Base-by-base conservation (phyloP, 257 asterid genomes). In the Orobanche coerulescens region DNA sequence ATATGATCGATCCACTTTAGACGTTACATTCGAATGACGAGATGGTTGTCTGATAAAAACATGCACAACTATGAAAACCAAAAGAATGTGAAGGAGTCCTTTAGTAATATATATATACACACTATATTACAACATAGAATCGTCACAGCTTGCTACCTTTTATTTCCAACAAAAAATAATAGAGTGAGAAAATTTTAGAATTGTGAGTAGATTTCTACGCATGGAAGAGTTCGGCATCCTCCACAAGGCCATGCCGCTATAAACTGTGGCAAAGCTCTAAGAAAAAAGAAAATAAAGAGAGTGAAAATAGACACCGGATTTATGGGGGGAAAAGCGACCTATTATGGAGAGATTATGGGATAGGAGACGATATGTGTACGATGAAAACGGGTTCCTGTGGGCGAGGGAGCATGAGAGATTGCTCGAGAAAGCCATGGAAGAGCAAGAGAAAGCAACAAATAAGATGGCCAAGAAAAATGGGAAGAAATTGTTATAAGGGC, bases 311-410 rank as follows among this genome's bases (percentile, higher is more conserved):
- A 39, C 1, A 51, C 34, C 42, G 16, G 9, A 8, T 61, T 65
- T 9, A 64, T 24, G n/a, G n/a, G 3, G 66, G 62, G 10, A n/a
- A 61, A 31, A 6, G 66, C 42, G 62, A 22, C 4, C 11, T 76
- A 76, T 22, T 76, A 68, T 61, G 75, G 81, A 53, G 81, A 53
- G 81, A 76, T 64, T 76, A 76, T 19, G 81, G 81, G 12, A 31
- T 64, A 61, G 81, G 68, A 0, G 76, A 75, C 1, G 31, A 70
- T 65, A 70, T 75, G 1, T 66, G 1, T 66, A 55, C 28, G 73
- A 47, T 7, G 73, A 74, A 54, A 60, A 60, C 1, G 75, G 78
- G 30, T 47, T 42, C 36, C 18, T 64, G 2, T 4, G 51, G 13
- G 6, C 19, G 4, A 47, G 30, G 31, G 43, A 20, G 57, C 80